Base-by-base conservation (phyloP, 2,329 filamentous ascomycete species). In the Colletotrichum navitas region DNA sequence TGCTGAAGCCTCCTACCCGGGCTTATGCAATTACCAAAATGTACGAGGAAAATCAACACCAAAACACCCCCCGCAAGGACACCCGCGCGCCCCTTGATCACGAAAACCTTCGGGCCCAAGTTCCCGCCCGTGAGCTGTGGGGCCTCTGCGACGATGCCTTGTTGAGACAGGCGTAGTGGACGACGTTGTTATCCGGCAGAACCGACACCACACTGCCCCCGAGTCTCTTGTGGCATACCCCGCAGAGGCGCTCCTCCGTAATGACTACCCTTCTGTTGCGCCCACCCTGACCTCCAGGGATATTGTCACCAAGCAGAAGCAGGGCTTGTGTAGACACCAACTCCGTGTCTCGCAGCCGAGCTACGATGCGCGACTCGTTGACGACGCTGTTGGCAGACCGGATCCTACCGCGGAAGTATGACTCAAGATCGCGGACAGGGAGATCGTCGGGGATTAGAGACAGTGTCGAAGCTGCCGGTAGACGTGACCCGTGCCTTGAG, bases 401-500 rank as follows among this genome's bases (percentile, higher is more conserved):
- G 77, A 98, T 97, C 29, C 95, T 91, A 14, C 95, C 94, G 47
- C 91, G 90, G 85, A 99, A 98, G 82, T 99, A 99, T 18, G 92
- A 92, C 77, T 95, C 93, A 0, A 99, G 88, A 68, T 96, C 89
- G 47, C 88, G 85, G 10, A 98, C 90, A 0, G 94, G 92, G 10
- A 98, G 88, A 4, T 89, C 86, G 71, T 94, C 89, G 0, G 96
- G 96, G 55, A 99, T 95, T 29, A 99, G 87, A 26, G 92, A 90
- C 10, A 99, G 86, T 0, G 95, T 97, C 43, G 93, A 95, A 5
- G 91, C 90, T 0, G 96, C 94, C 0, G 97, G 95, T 7, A 99
- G 89, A 14, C 96, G 92, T 14, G 95, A 94, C 59, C 96, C 96
- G 79, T 99, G 96, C 76, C 93, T 93, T 54, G 93, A 94, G n/a